These are phyloP conservation scores for Plasmodium blacklocki DNA, from an alignment of 169 alveolate genomes.

Conservation along the genomic window DNA sequence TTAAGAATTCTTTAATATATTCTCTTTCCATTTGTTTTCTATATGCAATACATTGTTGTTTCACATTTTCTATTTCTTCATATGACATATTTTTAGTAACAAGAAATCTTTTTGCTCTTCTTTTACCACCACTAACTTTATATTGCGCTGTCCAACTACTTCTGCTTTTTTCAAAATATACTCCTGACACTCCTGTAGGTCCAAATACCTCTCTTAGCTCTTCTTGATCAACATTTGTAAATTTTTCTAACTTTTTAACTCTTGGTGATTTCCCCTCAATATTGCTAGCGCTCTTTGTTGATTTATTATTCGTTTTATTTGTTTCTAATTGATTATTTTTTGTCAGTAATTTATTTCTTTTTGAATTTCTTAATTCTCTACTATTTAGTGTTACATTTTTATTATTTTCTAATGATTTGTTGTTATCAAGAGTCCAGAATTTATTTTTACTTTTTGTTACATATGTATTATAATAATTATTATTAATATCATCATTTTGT, in stretches of 20 bases:
- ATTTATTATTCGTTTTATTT: conserved; percentile 4
- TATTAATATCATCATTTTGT: not conserved
- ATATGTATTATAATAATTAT: conserved; percentile 8
- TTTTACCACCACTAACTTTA: conserved; percentile 72
- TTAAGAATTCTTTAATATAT: conserved; percentile 39
- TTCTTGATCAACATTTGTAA: conserved; percentile 70
- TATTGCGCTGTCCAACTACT: conserved; percentile 77
- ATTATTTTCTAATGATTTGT: too few relatives aligned
- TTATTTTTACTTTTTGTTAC: too few relatives aligned
- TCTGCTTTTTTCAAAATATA: conserved; percentile 75
- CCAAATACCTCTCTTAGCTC: conserved; percentile 68
- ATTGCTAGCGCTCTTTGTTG: conserved; percentile 3
- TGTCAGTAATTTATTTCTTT: conserved; percentile 38
- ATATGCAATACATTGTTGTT: conserved; percentile 70
- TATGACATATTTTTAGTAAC: conserved; percentile 71
- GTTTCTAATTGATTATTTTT: conserved; percentile 1
- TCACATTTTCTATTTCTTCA: conserved; percentile 73
- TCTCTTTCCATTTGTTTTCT: conserved; percentile 75
- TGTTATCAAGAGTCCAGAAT: too few relatives aligned
- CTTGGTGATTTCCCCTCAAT: conserved; percentile 59
- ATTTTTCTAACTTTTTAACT: conserved; percentile 56
- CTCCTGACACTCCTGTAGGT: conserved; percentile 75
- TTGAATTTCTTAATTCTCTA: conserved; percentile 45
- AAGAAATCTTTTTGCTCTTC: conserved; percentile 74
- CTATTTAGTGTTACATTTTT: conserved; percentile 2